A percentile compares a stretch with the other conserved stretches of the same genome.
These are phyloP conservation scores for Microbotryum silenes-acaulis DNA, from an alignment of 1,284 basidiomycete genomes.

Conservation along the genomic window DNA sequence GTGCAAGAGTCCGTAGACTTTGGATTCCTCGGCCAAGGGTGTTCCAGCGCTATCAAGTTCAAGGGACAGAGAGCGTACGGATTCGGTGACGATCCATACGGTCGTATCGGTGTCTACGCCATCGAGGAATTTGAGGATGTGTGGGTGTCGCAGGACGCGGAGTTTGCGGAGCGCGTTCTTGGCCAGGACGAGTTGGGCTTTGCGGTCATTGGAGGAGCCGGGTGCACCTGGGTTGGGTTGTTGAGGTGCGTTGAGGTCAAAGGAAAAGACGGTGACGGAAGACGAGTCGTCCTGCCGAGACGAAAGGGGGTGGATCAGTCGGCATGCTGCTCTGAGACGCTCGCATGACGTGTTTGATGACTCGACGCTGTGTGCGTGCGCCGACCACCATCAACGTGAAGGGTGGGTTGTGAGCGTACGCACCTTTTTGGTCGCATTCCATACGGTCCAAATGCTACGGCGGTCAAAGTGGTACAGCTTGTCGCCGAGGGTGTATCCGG, in stretches of 20 bases:
- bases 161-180: conserved; percentile 87
- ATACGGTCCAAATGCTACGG: conserved; percentile 70
- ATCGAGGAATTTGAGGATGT: conserved; percentile 91
- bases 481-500: conserved; percentile 64
- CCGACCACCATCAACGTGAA: no score
- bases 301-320: not conserved
- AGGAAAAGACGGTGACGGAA: conserved; percentile 79
- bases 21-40: conserved; percentile 12
- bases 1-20: conserved; percentile 22
- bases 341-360: not conserved
- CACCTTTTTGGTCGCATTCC: conserved; percentile 81
- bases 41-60: not conserved
- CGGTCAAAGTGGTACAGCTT: conserved; percentile 61
- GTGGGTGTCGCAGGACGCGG: conserved; percentile 84
- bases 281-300: conserved; percentile 72
- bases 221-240: not conserved
- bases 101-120: conserved; percentile 62
- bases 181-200: conserved; percentile 60
- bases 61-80: conserved; percentile 62
- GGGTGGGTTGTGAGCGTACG: conserved; percentile 23
- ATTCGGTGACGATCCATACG: conserved; percentile 91
- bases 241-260: conserved; percentile 6
- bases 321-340: not conserved
- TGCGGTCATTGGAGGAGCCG: conserved; percentile 54
- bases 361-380: not conserved